Conservation (phyloP, 352 stramenopile species). For the Pythium brachiatum region DNA sequence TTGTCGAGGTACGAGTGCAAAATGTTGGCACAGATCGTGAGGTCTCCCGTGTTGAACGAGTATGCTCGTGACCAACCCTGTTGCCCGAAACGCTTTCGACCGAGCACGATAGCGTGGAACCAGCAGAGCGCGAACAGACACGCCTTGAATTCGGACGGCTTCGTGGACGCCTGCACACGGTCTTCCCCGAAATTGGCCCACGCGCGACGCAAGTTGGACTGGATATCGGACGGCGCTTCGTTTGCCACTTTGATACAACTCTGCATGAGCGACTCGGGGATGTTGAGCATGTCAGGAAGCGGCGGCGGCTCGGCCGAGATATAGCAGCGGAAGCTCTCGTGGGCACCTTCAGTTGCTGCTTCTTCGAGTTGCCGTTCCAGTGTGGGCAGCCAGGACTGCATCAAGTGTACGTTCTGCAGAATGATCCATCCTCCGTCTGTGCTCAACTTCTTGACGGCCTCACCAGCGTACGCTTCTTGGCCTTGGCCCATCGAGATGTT, state of each 20-base stretch:
- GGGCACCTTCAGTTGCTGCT: slow-evolving; percentile 82
- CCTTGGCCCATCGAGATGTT: slow-evolving; percentile 94
- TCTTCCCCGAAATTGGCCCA: slow-evolving; percentile 95
- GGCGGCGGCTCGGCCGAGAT: slow-evolving; percentile 94
- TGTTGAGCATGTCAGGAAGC: slow-evolving; percentile 94
- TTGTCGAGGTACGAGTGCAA: slow-evolving; percentile 93
- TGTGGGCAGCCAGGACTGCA: slow-evolving; percentile 94
- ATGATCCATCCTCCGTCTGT: slow-evolving; percentile 95
- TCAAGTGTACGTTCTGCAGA: slow-evolving; percentile 95
- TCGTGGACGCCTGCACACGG: slow-evolving; percentile 81
- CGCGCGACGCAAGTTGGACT: slow-evolving; percentile 92
- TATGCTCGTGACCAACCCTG: slow-evolving; percentile 94
- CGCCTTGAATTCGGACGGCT: slow-evolving; percentile 90
- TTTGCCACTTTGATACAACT: slow-evolving; percentile 96
- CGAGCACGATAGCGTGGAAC: slow-evolving; percentile 95
- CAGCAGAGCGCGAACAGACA: slow-evolving; percentile 95
- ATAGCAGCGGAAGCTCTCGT: slow-evolving; percentile 95
- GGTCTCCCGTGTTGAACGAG: slow-evolving; percentile 95
- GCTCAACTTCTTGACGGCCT: slow-evolving; percentile 88
- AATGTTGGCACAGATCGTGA: slow-evolving; percentile 95
- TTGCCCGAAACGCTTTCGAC: slow-evolving; percentile 90
- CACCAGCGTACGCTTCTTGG: slow-evolving; percentile 92
- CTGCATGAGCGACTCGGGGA: slow-evolving; percentile 95
- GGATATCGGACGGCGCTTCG: slow-evolving; percentile 94
- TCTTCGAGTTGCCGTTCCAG: slow-evolving; percentile 93